A percentile compares a stretch with the other conserved stretches of the same genome.
Evolutionary conservation across 2,329 filamentous ascomycete genomes (phyloP).

Genomic region (Diaporthe aspalathi): DNA sequence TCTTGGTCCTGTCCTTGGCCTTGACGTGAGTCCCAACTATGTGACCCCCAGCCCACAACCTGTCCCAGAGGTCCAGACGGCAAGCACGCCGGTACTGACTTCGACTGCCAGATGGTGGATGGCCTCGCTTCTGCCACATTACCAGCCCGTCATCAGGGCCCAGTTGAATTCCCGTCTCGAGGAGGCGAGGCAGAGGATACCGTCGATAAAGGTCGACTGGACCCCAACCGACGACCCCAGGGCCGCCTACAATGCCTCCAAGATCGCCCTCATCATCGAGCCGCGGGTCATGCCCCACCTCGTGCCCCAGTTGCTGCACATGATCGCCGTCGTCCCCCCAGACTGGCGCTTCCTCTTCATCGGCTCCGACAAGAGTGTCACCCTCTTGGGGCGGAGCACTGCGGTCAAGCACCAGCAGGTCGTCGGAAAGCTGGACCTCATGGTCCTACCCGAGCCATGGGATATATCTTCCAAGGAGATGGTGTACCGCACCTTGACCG

Average conservation of each 20-base stretch:
- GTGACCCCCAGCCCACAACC: neutral
- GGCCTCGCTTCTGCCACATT: constrained; percentile 56
- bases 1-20: constrained; percentile 50
- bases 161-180: constrained; percentile 46
- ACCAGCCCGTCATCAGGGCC: constrained; percentile 55
- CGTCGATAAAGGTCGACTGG: constrained; percentile 56
- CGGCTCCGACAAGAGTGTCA: constrained; percentile 60
- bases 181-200: constrained; percentile 54
- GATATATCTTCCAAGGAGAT: constrained; percentile 62
- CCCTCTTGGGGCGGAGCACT: constrained; percentile 53
- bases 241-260: constrained; percentile 58
- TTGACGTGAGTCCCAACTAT: constrained; percentile 51
- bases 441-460: constrained; percentile 64
- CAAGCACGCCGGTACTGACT: constrained; percentile 1
- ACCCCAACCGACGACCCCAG: constrained; percentile 47
- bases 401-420: constrained; percentile 57
- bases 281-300: constrained; percentile 61
- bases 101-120: constrained; percentile 57
- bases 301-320: constrained; percentile 65
- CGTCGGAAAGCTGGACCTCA: constrained; percentile 62
- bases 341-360: constrained; percentile 70
- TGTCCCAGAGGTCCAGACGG: neutral
- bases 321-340: constrained; percentile 66
- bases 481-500: constrained; percentile 65
- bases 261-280: constrained; percentile 67